Evolutionary conservation across 345 rosid species (phyloP).

Genomic region (Heritiera littoralis): DNA sequence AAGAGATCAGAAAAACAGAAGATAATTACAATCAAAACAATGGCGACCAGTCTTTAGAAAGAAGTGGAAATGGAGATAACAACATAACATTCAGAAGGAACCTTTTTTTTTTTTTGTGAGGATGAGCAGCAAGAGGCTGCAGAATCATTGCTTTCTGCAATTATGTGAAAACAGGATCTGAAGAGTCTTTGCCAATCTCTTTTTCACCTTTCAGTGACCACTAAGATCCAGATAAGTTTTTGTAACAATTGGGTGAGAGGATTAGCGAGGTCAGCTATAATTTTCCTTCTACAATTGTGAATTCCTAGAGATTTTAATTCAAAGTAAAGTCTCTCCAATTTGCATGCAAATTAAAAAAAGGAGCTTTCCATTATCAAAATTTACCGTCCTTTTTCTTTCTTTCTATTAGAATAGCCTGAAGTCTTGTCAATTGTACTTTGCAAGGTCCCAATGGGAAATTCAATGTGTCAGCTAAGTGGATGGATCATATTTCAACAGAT

Average conservation of each 20-base stretch:
- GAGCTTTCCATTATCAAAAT: not conserved
- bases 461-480: not conserved
- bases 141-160: constrained; percentile 12
- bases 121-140: not conserved
- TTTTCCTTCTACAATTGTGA: no score
- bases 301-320: not conserved
- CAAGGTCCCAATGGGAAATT: not conserved
- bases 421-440: not conserved
- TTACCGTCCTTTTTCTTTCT: not conserved
- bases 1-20: no score
- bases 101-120: no score
- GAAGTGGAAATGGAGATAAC: no score
- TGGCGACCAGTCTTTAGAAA: no score
- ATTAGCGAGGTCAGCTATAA: no score
- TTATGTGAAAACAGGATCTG: not conserved
- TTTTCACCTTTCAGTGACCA: no score
- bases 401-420: not conserved
- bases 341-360: not conserved
- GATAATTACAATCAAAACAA: no score
- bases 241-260: no score
- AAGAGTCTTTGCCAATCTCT: not conserved
- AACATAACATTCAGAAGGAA: no score
- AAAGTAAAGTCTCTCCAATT: not conserved
- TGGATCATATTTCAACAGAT: not conserved
- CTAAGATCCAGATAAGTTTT: no score